Evolutionary conservation across 768 basidiomycete genomes (phyloP), one percentile per base, ranked within the genome.

Genomic region (Termitomyces titanicus): DNA sequence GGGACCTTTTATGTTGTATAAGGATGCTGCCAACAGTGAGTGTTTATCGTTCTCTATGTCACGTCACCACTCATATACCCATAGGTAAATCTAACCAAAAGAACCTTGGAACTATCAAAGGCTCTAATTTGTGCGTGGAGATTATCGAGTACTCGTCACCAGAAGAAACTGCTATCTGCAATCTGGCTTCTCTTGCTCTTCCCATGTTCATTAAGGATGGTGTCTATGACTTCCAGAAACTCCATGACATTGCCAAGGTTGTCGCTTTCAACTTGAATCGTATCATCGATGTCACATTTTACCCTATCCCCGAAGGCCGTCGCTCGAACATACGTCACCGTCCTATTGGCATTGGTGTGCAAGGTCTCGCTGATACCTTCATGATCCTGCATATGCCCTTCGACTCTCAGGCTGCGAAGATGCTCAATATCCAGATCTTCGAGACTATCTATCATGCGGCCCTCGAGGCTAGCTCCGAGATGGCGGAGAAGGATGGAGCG

Each of bases 1-100:
- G 47, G 89, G 88, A n/a, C 97, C 97, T 0, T 99, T 98, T 78
- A 98, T 98, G 93, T 78, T 92, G 25, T 99, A 98, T 82, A 99
- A 99, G 77, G 96, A 98, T 66, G 82, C 93, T 38, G 88, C 90
- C 55, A 99, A 99, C 69, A 73, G 93, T 94, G 63, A 51, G 88
- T 74, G 1, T 17, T 24, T 31, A 33, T 24, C 27, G 29, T 39
- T 43, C 9, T 15, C 11, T 20, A 8, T 44, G 18, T 15, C 11
- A 4, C 33, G n/a, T 29, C 40, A 38, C 55, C 9, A 35, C 45
- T 29, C 15, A 37, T 38, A 1, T 44, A 15, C 18, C 13, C 2
- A 4, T 63, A 95, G 92, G 80, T 63, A 99, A 99, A 76, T 98
- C 95, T 13, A 99, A 99, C 76, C 97, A 99, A 72, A 86, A 94